Evolutionary conservation across 805 yeast species (phyloP).

Genomic region (Kuraishia hungarica): DNA sequence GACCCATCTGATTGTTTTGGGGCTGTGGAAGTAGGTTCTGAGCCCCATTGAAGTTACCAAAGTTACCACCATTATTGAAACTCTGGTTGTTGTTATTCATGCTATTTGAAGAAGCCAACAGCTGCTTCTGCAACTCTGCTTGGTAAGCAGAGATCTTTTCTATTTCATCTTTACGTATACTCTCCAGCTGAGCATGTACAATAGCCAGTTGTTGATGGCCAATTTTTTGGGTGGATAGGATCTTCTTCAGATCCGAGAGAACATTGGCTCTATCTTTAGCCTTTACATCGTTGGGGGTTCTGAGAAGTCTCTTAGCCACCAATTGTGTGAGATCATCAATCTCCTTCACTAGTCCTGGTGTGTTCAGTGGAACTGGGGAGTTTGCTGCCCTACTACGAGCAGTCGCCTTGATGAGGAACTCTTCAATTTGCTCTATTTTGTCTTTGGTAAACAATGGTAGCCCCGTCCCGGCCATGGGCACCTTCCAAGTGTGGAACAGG

Average conservation of each 20-base stretch:
- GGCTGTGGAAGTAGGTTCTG: conserved; percentile 4
- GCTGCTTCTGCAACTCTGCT: conserved; percentile 16
- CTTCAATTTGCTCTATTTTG: conserved; percentile 64
- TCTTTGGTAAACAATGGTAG: conserved; percentile 65
- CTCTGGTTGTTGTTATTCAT: background rate
- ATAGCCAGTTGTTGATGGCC: conserved; percentile 21
- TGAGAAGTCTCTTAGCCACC: conserved; percentile 30
- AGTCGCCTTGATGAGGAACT: conserved; percentile 57
- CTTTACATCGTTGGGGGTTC: conserved; percentile 27
- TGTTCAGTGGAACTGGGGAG: conserved; percentile 6
- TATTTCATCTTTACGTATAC: conserved; percentile 24
- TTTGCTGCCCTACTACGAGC: conserved; percentile 23
- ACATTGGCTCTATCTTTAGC: conserved; percentile 35
- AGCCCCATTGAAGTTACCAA: background rate
- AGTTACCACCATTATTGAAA: background rate
- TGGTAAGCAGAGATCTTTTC: conserved; percentile 16
- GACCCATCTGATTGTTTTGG: conserved; percentile 1
- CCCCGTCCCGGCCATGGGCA: conserved; percentile 51
- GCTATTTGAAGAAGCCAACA: conserved; percentile 8
- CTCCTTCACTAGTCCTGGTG: conserved; percentile 15
- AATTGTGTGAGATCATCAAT: conserved; percentile 30
- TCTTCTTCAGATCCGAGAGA: conserved; percentile 31
- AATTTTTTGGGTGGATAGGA: conserved; percentile 23
- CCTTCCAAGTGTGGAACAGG: conserved; percentile 84
- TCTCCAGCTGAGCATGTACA: conserved; percentile 21